Evolutionary conservation across 2,329 filamentous ascomycete species (phyloP).

Genomic region (Fusarium mangiferae): DNA sequence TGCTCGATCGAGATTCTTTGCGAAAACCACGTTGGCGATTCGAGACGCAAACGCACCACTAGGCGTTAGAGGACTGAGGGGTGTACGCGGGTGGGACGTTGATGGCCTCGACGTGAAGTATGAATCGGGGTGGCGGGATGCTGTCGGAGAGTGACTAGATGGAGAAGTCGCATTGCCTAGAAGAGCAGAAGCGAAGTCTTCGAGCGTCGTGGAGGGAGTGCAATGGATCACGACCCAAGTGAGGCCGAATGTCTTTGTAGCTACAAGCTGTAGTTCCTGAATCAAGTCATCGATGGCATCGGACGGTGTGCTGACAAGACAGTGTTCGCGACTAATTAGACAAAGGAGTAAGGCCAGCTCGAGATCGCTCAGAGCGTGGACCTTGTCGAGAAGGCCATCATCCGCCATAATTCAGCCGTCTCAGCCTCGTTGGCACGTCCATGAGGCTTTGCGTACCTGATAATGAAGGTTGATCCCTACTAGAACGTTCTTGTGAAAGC

Average conservation of each 20-base stretch:
- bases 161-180: conserved; percentile 45
- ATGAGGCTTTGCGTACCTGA: conserved; percentile 36
- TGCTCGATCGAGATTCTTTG: conserved; percentile 80
- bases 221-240: conserved; percentile 77
- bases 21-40: conserved; percentile 86
- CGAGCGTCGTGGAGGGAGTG: conserved; percentile 76
- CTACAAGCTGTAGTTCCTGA: conserved; percentile 78
- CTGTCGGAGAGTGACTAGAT: conserved; percentile 41
- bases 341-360: conserved; percentile 88
- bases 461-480: conserved; percentile 6
- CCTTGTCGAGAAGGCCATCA: conserved; percentile 70
- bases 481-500: conserved; percentile 12
- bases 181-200: conserved; percentile 81
- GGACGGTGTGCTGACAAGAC: conserved; percentile 80
- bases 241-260: conserved; percentile 77
- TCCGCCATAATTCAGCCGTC: conserved; percentile 64
- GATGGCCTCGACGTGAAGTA: conserved; percentile 46
- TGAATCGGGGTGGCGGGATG: conserved; percentile 43
- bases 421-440: conserved; percentile 36
- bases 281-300: conserved; percentile 73
- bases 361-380: conserved; percentile 84
- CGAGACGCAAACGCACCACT: conserved; percentile 46
- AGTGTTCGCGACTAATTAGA: conserved; percentile 85
- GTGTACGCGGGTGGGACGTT: conserved; percentile 36
- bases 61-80: conserved; percentile 45